These are phyloP conservation scores for Flaveria robusta DNA, from an alignment of 129 eudicot species.

Conservation along the genomic window DNA sequence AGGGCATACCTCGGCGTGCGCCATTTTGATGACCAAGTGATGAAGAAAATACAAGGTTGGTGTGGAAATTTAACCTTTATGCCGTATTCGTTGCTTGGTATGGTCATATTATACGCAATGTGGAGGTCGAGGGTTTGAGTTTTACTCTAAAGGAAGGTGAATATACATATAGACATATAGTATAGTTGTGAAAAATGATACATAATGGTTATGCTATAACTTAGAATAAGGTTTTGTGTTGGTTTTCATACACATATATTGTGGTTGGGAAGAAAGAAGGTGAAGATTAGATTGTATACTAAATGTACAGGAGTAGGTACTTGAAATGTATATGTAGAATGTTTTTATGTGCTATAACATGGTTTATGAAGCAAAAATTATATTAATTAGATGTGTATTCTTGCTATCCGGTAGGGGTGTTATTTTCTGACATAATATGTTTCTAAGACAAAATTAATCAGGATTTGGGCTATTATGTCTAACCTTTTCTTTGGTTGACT, in stretches of 20 bases:
- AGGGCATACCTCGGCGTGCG: conserved; percentile 82
- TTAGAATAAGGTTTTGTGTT: conserved; percentile 42
- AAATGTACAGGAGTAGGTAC: conserved; percentile 32
- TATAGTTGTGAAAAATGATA: conserved; percentile 40
- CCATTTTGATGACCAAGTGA: conserved; percentile 46
- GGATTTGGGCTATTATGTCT: neutral
- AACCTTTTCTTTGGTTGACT: neutral
- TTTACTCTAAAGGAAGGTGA: conserved; percentile 24
- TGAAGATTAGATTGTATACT: conserved; percentile 30
- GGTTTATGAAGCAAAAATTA: conserved; percentile 1
- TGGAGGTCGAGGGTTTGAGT: conserved; percentile 24
- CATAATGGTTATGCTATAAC: conserved; percentile 27
- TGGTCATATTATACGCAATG: neutral
- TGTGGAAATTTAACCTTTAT: conserved; percentile 14
- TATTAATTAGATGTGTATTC: neutral
- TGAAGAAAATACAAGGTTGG: neutral
- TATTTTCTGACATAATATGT: neutral
- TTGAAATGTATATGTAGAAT: conserved; percentile 26
- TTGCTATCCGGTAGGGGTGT: too few species aligned
- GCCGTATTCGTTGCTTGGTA: neutral
- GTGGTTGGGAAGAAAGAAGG: conserved; percentile 19
- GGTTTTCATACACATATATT: conserved; percentile 24
- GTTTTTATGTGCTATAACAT: conserved; percentile 17
- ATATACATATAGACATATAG: conserved; percentile 31
- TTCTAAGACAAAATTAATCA: neutral